Evolutionary conservation across 441 rosid genomes (phyloP).

Genomic region (Macaranga tanarius): DNA sequence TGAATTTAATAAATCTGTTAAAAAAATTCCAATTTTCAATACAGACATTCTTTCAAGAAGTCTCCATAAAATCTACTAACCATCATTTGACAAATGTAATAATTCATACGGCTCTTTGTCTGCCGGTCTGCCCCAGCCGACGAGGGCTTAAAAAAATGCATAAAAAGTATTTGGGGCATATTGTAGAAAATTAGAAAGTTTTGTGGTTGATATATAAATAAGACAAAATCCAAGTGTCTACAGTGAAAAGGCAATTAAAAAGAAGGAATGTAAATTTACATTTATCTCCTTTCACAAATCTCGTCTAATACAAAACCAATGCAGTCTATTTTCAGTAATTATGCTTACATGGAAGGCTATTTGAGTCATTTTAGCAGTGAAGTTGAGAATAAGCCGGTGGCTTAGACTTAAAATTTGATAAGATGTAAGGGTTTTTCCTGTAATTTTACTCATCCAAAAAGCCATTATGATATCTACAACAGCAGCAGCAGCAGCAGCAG

Average conservation of each 20-base stretch:
- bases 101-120: too few relatives aligned
- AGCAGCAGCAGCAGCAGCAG: constrained; percentile 40
- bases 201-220: neutral
- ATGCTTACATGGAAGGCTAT: neutral
- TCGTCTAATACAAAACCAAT: neutral
- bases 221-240: neutral
- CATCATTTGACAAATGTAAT: too few relatives aligned
- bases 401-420: constrained; percentile 24
- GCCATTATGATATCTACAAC: constrained; percentile 38
- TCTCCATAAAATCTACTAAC: too few relatives aligned
- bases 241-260: neutral
- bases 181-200: neutral
- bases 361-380: neutral
- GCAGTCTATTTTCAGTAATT: neutral
- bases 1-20: too few relatives aligned
- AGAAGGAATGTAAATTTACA: constrained; percentile 10
- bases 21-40: too few relatives aligned
- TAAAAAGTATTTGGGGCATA: neutral
- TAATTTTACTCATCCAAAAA: constrained; percentile 21
- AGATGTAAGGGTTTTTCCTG: constrained; percentile 20
- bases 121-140: neutral
- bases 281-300: neutral
- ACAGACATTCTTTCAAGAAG: too few relatives aligned
- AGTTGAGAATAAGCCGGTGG: neutral
- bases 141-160: neutral